These are phyloP conservation scores for Globisporangium acanthophoron DNA, from an alignment of 352 stramenopile species.

Conservation along the genomic window DNA sequence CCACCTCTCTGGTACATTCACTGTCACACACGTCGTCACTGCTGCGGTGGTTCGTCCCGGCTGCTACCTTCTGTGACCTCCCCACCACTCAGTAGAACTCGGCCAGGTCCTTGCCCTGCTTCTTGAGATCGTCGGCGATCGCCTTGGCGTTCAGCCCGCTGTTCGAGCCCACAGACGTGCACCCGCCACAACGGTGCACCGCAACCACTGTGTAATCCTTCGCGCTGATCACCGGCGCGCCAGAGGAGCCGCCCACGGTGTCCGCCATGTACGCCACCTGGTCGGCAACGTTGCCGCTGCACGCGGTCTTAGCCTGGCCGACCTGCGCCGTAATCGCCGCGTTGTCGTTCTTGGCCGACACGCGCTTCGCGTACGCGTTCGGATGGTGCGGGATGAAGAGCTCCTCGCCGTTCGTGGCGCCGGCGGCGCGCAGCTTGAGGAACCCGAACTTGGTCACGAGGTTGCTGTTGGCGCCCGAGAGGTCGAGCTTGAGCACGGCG, in stretches of 20 bases:
- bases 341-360: conserved; percentile 8
- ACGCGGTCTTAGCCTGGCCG: conserved; percentile 4
- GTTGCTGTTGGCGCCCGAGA: conserved; percentile 1
- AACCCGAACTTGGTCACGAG: conserved; percentile 18
- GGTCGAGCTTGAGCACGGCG: conserved; percentile 21
- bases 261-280: conserved; percentile 22
- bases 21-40: no score
- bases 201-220: conserved; percentile 6
- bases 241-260: conserved; percentile 15
- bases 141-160: conserved; percentile 16
- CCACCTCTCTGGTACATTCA: no score
- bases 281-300: conserved; percentile 10
- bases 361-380: conserved; percentile 16
- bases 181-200: conserved; percentile 14
- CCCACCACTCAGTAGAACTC: conserved; percentile 11
- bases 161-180: conserved; percentile 9
- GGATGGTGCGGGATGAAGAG: conserved; percentile 25
- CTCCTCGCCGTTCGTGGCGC: conserved; percentile 10
- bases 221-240: conserved; percentile 17
- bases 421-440: conserved; percentile 11
- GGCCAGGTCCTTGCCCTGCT: conserved; percentile 9
- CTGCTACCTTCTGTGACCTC: no score
- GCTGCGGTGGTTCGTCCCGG: no score
- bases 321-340: conserved; percentile 10
- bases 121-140: conserved; percentile 9